phyloP scores from a whole-genome alignment of 1,284 basidiomycete genomes.

The Singerocomus rubriflavus region DNA sequence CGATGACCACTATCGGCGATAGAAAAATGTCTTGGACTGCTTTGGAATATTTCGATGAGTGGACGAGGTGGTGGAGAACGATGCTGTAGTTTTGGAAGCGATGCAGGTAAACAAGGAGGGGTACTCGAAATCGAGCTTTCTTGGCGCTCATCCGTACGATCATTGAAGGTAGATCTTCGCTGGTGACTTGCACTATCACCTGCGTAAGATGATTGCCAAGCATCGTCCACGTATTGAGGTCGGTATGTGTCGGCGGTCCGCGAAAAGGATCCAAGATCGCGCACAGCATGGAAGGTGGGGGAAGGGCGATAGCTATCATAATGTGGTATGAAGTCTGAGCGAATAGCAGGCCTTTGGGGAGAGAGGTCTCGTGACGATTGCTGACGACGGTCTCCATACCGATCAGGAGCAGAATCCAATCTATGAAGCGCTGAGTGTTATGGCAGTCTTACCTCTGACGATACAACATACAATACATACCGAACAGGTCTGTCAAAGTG shows the following conservation, averaged over 20 bases:
- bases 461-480: constrained; percentile 24
- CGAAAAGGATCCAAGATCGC: constrained; percentile 32
- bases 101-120: constrained; percentile 23
- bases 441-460: constrained; percentile 22
- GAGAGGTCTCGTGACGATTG: constrained; percentile 33
- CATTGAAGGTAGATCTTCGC: constrained; percentile 17
- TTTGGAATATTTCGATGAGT: constrained; percentile 5
- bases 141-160: constrained; percentile 29
- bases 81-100: constrained; percentile 18
- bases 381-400: constrained; percentile 32
- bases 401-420: constrained; percentile 27
- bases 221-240: constrained; percentile 35
- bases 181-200: constrained; percentile 18
- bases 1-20: constrained; percentile 9
- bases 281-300: constrained; percentile 23
- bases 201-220: constrained; percentile 21
- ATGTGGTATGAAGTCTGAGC: constrained; percentile 29
- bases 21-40: constrained; percentile 4
- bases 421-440: constrained; percentile 22
- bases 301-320: constrained; percentile 46
- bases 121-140: constrained; percentile 37
- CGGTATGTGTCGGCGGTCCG: constrained; percentile 40
- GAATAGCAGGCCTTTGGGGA: constrained; percentile 32
- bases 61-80: constrained; percentile 23
- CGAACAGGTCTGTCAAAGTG: constrained; percentile 38